Base-by-base conservation (phyloP, 306 rosid species). In the Myrica gale region DNA sequence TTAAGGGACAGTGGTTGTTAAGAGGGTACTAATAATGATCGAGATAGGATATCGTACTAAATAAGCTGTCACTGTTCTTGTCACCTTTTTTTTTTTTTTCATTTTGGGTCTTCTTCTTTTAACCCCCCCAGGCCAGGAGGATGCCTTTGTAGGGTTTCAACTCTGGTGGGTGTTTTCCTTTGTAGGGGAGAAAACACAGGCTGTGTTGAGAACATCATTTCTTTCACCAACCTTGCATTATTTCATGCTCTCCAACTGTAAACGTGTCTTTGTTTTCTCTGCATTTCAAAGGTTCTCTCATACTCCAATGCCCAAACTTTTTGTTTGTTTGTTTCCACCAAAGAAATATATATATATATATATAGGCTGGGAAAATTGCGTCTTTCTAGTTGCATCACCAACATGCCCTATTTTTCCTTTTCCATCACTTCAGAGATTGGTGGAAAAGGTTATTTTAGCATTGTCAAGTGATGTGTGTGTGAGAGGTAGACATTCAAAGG, bases 211-310 rank as follows among this genome's bases (percentile, higher is more conserved):
- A 45, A 67, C 32, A 32, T 82, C 75, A 82, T 82, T 76, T 72
- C 75, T 79, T 77, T 77, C 82, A 86, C 79, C 83, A 83, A 86
- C 83, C 87, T 58, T 65, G 42, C 68, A 71, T 78, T 44, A 80
- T 75, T 72, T 79, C 78, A 47, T 74, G 81, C 82, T 55, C 72
- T 86, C 83, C 89, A 80, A 78, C 81, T 52, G 88, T 78, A 82
- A 79, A 6, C 85, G 74, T 76, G 84, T 79, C 57, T 17, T 41
- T 57, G 50, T 69, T 74, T 62, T 68, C 51, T 70, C 50, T 53
- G 55, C 47, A 21, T 69, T 80, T 74, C 61, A 68, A 74, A 78
- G 50, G 16, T 37, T 60, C 68, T 66, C 51, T 21, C 19, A 10
- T 41, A 46, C 19, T 67, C 69, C 15, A 63, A 63, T 21, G 1